Percentiles rank a stretch among this genome's conserved stretches.
Evolutionary conservation across 1,139 yeast genomes (phyloP).

Genomic region (Blastobotrys niveus): DNA sequence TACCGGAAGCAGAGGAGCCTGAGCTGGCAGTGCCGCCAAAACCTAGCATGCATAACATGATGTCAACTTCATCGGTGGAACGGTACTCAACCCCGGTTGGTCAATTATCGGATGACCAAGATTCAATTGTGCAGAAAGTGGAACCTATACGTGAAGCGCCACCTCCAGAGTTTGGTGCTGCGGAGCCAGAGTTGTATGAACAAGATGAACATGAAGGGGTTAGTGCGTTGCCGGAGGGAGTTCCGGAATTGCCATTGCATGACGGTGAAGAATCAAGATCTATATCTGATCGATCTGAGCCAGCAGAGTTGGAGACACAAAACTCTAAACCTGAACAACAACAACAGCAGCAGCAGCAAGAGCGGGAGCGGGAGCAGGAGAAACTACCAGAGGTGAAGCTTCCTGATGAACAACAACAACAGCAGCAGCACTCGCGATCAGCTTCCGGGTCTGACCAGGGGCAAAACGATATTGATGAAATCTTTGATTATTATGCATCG

Average conservation of each 20-base stretch:
- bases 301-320: neutral
- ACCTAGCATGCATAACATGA: neutral
- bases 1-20: neutral
- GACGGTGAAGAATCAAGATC: too few relatives aligned
- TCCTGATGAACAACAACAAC: too few relatives aligned
- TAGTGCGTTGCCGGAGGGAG: neutral
- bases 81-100: too few relatives aligned
- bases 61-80: too few relatives aligned
- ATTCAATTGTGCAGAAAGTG: neutral
- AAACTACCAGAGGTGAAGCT: too few relatives aligned
- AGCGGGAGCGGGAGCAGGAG: too few relatives aligned
- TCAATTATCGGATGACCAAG: neutral
- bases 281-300: neutral
- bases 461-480: slow-evolving; percentile 12
- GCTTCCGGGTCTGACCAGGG: neutral
- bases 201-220: too few relatives aligned
- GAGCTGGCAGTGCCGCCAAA: neutral
- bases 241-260: neutral
- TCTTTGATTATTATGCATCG: slow-evolving; percentile 14
- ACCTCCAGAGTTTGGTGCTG: too few relatives aligned
- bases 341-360: neutral
- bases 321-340: neutral
- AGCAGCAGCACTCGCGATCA: too few relatives aligned
- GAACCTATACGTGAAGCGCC: neutral
- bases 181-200: too few relatives aligned